phyloP scores from a whole-genome alignment of 1,284 basidiomycete genomes.

The Rugosomyces carneus region DNA sequence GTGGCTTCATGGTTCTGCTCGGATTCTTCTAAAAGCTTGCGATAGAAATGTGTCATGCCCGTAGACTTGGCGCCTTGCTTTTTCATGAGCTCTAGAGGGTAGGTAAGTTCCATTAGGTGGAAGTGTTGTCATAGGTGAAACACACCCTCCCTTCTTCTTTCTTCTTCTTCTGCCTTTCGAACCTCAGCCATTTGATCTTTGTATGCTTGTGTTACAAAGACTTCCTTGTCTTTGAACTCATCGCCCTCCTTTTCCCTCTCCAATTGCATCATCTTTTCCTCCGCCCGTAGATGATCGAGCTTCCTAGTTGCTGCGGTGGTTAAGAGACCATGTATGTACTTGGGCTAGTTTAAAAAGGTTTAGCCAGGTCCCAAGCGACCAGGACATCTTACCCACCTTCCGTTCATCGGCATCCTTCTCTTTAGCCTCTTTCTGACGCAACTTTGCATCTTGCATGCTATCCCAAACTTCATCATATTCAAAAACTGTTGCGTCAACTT shows the following conservation, averaged over 20 bases:
- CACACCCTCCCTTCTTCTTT: conserved; percentile 79
- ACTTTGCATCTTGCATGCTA: conserved; percentile 86
- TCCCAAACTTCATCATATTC: conserved; percentile 98
- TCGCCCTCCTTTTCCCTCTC: conserved; percentile 94
- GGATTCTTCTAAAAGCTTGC: conserved; percentile 74
- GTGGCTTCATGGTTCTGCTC: conserved; percentile 81
- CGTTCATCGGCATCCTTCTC: conserved; percentile 67
- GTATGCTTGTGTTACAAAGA: conserved; percentile 96
- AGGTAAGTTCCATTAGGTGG: conserved; percentile 5
- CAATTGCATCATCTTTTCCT: conserved; percentile 95
- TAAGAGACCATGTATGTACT: conserved; percentile 85
- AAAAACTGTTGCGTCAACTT: conserved; percentile 80
- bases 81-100: conserved; percentile 46
- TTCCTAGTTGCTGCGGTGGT: conserved; percentile 82
- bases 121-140: conserved; percentile 6
- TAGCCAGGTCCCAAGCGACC: conserved; percentile 4
- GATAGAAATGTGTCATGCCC: conserved; percentile 87
- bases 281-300: conserved; percentile 88
- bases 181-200: conserved; percentile 95
- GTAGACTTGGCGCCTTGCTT: conserved; percentile 53
- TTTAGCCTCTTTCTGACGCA: conserved; percentile 66
- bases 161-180: conserved; percentile 85
- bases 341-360: conserved; percentile 55
- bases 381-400: conserved; percentile 46
- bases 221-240: conserved; percentile 91